Evolutionary conservation across 1,284 basidiomycete genomes (phyloP).

Genomic region (Ustilago trichophora): DNA sequence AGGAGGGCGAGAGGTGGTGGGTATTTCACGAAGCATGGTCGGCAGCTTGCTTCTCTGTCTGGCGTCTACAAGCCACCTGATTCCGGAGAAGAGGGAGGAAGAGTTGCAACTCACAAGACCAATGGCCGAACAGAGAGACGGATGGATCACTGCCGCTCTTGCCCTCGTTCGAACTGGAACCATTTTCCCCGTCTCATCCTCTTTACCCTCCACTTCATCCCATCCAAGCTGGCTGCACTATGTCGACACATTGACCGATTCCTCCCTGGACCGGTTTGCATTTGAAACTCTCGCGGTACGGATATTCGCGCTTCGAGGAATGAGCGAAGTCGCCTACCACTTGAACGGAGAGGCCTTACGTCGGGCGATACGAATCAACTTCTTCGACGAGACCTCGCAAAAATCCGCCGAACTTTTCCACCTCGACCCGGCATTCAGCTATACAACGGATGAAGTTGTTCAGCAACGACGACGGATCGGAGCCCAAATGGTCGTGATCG

Average conservation of each 20-base stretch:
- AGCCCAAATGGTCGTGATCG: constrained; percentile 7
- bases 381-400: constrained; percentile 22
- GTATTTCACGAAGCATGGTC: constrained; percentile 26
- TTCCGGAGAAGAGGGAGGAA: constrained; percentile 19
- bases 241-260: constrained; percentile 6
- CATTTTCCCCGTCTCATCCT: not conserved
- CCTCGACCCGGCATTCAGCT: constrained; percentile 3
- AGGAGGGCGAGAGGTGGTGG: not conserved
- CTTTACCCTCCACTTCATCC: not conserved
- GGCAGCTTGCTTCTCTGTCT: constrained; percentile 29
- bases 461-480: constrained; percentile 28
- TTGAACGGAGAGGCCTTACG: constrained; percentile 28
- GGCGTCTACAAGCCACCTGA: constrained; percentile 17
- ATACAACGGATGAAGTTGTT: constrained; percentile 12
- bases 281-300: constrained; percentile 22
- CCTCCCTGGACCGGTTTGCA: constrained; percentile 28
- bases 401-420: not conserved
- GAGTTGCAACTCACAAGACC: constrained; percentile 7
- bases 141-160: constrained; percentile 24
- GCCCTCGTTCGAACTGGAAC: constrained; percentile 21
- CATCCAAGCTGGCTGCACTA: constrained; percentile 20
- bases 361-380: constrained; percentile 19
- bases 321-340: constrained; percentile 22
- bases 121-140: constrained; percentile 24
- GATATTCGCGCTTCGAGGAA: constrained; percentile 21